Base-by-base conservation (phyloP, 225 moss, liverwort and hornwort species). In the Neckera pumila region DNA sequence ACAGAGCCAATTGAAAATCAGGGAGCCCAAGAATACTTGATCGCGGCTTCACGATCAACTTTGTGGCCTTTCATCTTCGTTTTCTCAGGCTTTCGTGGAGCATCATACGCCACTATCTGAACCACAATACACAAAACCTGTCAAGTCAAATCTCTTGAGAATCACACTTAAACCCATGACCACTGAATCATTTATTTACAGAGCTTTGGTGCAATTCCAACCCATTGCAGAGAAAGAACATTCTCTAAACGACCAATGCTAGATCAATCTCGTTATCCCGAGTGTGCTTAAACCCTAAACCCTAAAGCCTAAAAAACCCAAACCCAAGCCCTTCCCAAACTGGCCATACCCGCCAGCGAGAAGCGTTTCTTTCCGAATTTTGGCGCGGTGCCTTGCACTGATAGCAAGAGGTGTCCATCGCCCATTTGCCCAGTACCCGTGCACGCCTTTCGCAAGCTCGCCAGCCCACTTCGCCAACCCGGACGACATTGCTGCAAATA, bases 31-130 rank as follows among this genome's bases (percentile, higher is more conserved):
- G 51, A 51, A 6, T 96, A 97, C 96, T 97, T 98, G 82, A 95
- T 87, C 74, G 94, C 94, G 25, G 96, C 98, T 93, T 95, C 89
- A 78, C 97, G 96, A 87, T 98, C 97, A 63, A 95, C 97, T 92
- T 98, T 98, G 90, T 96, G 96, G 26, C 98, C 97, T 81, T 98
- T 98, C 88, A 97, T 94, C 70, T 90, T 92, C 79, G 93, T 98
- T 87, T 84, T 95, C 95, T 95, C 95, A 79, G 94, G 94, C 90
- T 90, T 95, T 47, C 98, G 92, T 74, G 95, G 93, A 77, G 95
- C 93, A 90, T 96, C 98, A 80, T 95, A 95, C 21, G 93, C 96
- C 98, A 98, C 57, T 95, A 95, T 86, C 97, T 97, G 92, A 89
- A 90, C 12, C 82, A 83, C 23, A 76, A 47, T 17, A 85, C 43